Conservation (phyloP, 2,329 filamentous ascomycete genomes). For the Spiromastix sp. region DNA sequence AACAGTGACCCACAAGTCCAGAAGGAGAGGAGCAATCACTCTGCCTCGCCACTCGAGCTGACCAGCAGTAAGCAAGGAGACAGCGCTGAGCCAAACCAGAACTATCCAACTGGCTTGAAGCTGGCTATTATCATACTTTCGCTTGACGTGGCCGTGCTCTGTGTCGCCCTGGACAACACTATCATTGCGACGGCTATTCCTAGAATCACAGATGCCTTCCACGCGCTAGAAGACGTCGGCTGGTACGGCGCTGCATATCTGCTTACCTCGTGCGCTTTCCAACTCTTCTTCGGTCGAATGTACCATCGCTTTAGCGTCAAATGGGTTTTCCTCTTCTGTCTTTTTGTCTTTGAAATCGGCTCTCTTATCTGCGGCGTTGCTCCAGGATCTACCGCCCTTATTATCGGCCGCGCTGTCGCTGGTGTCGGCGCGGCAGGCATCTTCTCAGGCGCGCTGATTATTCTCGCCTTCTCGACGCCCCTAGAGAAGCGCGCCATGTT, state of each 20-base stretch:
- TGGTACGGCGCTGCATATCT: slow-evolving; percentile 50
- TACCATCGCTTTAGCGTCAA: slow-evolving; percentile 28
- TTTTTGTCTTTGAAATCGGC: slow-evolving; percentile 29
- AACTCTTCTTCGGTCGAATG: slow-evolving; percentile 25
- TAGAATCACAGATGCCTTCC: slow-evolving; percentile 24
- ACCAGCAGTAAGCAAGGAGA: not conserved
- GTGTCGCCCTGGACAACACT: not conserved
- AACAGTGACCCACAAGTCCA: no score
- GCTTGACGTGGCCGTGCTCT: not conserved
- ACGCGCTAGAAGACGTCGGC: slow-evolving; percentile 49
- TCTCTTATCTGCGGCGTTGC: slow-evolving; percentile 28
- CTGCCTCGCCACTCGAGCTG: not conserved
- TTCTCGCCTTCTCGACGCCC: slow-evolving; percentile 34
- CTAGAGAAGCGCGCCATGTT: slow-evolving; percentile 27
- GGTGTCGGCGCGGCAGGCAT: slow-evolving; percentile 29
- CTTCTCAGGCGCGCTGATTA: slow-evolving; percentile 18
- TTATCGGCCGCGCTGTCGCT: slow-evolving; percentile 27
- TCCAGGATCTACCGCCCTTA: slow-evolving; percentile 22
- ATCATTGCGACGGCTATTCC: slow-evolving; percentile 3
- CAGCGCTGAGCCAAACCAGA: no score
- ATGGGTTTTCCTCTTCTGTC: slow-evolving; percentile 23
- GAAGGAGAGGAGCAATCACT: not conserved
- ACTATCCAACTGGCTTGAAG: not conserved
- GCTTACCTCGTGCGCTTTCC: slow-evolving; percentile 21
- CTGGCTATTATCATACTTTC: not conserved